Evolutionary conservation across 352 stramenopile genomes (phyloP).

Genomic region (Globisporangium abappressorium): DNA sequence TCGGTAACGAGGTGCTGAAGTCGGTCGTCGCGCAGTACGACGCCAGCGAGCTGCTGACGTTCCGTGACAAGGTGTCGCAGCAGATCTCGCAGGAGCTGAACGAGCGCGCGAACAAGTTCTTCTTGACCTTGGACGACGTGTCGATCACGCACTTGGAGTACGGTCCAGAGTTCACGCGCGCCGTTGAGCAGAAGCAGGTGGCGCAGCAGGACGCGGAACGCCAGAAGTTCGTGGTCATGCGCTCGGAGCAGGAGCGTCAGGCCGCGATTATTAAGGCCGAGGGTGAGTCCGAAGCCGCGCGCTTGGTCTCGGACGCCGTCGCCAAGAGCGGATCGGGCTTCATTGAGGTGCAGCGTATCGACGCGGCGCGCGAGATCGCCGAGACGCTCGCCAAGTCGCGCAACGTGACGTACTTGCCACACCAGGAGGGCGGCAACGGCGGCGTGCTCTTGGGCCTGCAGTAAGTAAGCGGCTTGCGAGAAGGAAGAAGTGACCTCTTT

Average conservation of each 20-base stretch:
- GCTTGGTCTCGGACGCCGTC: slow-evolving; percentile 97
- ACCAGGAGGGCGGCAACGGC: slow-evolving; percentile 80
- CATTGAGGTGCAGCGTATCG: slow-evolving; percentile 99
- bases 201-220: slow-evolving; percentile 99
- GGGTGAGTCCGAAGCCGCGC: slow-evolving; percentile 98
- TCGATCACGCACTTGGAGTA: slow-evolving; percentile 99
- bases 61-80: slow-evolving; percentile 96
- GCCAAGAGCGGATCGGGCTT: slow-evolving; percentile 97
- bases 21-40: slow-evolving; percentile 98
- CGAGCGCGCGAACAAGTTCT: slow-evolving; percentile 95
- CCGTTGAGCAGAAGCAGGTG: slow-evolving; percentile 99
- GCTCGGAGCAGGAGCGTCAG: slow-evolving; percentile 98
- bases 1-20: slow-evolving; percentile 96
- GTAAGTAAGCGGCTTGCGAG: slow-evolving; percentile 52
- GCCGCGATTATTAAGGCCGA: slow-evolving; percentile 91
- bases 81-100: slow-evolving; percentile 97
- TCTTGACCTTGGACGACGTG: slow-evolving; percentile 99
- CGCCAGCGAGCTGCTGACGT: slow-evolving; percentile 98
- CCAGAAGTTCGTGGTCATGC: slow-evolving; percentile 98
- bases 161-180: slow-evolving; percentile 98
- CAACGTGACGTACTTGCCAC: slow-evolving; percentile 99
- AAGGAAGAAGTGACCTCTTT: not conserved
- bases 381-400: slow-evolving; percentile 95
- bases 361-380: slow-evolving; percentile 99
- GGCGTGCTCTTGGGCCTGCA: slow-evolving; percentile 84